phyloP scores from a whole-genome alignment of 495 filamentous ascomycete species.

The Aspergillus coremiiformis region DNA sequence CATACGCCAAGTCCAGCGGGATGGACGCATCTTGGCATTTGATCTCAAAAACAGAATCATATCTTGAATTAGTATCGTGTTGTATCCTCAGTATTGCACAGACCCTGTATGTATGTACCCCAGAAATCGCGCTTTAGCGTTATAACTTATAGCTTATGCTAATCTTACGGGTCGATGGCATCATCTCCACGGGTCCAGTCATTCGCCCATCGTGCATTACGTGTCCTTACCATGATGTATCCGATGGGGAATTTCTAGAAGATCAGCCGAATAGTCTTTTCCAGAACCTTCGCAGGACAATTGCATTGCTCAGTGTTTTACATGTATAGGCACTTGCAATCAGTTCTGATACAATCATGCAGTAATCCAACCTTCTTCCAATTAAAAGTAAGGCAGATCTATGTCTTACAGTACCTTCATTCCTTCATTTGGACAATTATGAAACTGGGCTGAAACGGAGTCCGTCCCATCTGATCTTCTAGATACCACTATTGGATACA shows the following conservation, averaged over 20 bases:
- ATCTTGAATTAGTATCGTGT: background rate
- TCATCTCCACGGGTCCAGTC: conserved; percentile 10
- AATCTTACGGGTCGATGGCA: conserved; percentile 19
- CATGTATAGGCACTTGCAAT: background rate
- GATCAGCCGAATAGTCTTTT: conserved; percentile 5
- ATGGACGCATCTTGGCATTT: background rate
- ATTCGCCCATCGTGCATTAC: background rate
- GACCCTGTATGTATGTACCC: background rate
- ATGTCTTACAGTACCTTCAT: background rate
- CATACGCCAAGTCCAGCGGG: background rate
- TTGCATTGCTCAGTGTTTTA: background rate
- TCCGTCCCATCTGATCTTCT: background rate
- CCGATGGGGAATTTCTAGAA: conserved; percentile 8
- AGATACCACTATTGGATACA: too few species aligned
- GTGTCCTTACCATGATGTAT: background rate
- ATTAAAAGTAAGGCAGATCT: background rate
- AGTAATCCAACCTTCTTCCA: background rate
- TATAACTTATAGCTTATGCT: too few species aligned
- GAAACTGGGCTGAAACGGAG: background rate
- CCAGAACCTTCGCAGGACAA: background rate
- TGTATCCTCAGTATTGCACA: background rate
- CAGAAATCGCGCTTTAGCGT: background rate
- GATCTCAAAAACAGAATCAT: background rate
- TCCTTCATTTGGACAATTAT: background rate
- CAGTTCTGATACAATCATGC: background rate